Percentiles rank a stretch among this genome's conserved stretches.
Evolutionary conservation across 768 basidiomycete species (phyloP).

Genomic region (Boletus subcaerulescens): DNA sequence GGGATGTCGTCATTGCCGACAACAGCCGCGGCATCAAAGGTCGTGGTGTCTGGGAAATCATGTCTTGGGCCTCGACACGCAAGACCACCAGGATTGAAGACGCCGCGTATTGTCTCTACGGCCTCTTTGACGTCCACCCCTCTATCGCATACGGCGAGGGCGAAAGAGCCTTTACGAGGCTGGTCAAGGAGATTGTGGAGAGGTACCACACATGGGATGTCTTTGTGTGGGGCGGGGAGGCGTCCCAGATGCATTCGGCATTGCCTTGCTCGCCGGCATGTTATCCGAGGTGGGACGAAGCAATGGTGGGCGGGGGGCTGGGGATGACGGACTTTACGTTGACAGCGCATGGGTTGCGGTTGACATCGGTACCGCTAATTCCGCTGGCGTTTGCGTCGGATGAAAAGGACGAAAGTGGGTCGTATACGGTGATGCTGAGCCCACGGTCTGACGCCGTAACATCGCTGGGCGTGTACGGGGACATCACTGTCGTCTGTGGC

Average conservation of each 20-base stretch:
- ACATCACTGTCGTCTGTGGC: constrained; percentile 18
- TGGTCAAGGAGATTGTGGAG: constrained; percentile 19
- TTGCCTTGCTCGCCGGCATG: constrained; percentile 21
- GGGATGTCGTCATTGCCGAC: constrained; percentile 12
- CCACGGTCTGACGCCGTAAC: not conserved
- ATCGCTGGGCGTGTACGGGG: constrained; percentile 6
- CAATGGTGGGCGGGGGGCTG: constrained; percentile 1
- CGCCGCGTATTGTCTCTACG: constrained; percentile 27
- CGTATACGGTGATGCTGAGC: constrained; percentile 14
- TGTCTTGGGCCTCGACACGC: constrained; percentile 31
- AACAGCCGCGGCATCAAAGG: constrained; percentile 18
- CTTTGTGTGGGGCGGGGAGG: constrained; percentile 25
- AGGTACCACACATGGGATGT: constrained; percentile 19
- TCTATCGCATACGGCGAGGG: constrained; percentile 32
- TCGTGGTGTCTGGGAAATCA: constrained; percentile 21
- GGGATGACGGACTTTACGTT: constrained; percentile 18
- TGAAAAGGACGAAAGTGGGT: not conserved
- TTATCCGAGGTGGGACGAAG: constrained; percentile 19
- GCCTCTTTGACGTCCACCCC: constrained; percentile 24
- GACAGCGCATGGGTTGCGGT: constrained; percentile 10
- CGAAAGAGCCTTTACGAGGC: constrained; percentile 26
- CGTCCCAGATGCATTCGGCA: constrained; percentile 16
- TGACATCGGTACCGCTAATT: constrained; percentile 22
- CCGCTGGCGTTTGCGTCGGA: constrained; percentile 11
- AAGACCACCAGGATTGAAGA: constrained; percentile 30